Evolutionary conservation across 2,329 filamentous ascomycete species (phyloP).

Genomic region (Emmonsia crescens): DNA sequence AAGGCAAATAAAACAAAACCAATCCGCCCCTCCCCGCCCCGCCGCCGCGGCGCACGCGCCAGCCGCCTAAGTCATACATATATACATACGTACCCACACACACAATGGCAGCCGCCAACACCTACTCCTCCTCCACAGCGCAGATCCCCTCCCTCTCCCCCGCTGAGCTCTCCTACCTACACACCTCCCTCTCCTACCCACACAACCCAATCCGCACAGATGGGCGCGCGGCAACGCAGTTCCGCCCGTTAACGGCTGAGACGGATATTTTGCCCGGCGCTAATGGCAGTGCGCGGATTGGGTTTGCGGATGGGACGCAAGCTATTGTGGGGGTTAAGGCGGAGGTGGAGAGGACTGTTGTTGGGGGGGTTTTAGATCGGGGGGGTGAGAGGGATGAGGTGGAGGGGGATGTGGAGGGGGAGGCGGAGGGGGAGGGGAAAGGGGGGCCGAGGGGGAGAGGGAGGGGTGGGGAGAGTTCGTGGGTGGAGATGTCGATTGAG

Average conservation of each 20-base stretch:
- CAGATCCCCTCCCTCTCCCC: slow-evolving; percentile 64
- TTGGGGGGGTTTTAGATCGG: slow-evolving; percentile 21
- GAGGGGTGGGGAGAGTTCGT: slow-evolving; percentile 46
- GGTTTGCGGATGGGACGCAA: slow-evolving; percentile 90
- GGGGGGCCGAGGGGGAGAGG: slow-evolving; percentile 18
- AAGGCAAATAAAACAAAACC: too few species aligned
- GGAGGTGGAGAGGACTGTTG: slow-evolving; percentile 67
- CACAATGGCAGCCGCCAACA: slow-evolving; percentile 47
- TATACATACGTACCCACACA: background rate
- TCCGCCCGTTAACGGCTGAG: slow-evolving; percentile 83
- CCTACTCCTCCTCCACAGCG: slow-evolving; percentile 39
- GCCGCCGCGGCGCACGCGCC: background rate
- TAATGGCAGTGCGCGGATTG: slow-evolving; percentile 86
- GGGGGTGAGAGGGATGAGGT: slow-evolving; percentile 28
- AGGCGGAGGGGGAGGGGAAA: slow-evolving; percentile 14
- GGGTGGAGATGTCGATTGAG: slow-evolving; percentile 86
- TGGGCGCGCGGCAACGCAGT: slow-evolving; percentile 69
- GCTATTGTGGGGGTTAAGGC: slow-evolving; percentile 93
- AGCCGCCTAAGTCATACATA: background rate
- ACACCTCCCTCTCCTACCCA: slow-evolving; percentile 71
- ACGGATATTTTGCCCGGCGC: slow-evolving; percentile 78
- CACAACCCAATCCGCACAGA: slow-evolving; percentile 70
- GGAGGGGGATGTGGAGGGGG: slow-evolving; percentile 16
- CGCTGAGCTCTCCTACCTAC: slow-evolving; percentile 90
- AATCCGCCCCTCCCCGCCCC: too few species aligned